phyloP scores from a whole-genome alignment of 2,329 filamentous ascomycete genomes.

The Ciborinia camelliae region DNA sequence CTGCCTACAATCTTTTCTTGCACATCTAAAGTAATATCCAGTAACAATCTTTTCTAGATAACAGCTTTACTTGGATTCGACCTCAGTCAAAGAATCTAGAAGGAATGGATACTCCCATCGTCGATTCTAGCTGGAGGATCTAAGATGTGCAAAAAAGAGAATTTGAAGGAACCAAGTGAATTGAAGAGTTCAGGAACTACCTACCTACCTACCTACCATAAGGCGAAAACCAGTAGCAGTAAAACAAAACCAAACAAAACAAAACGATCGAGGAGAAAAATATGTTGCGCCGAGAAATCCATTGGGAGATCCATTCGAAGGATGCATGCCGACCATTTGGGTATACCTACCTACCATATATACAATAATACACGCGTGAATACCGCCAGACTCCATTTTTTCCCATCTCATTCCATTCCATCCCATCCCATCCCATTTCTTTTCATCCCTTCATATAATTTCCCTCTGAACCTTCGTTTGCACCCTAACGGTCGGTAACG shows the following conservation, averaged over 20 bases:
- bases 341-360: not conserved
- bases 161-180: no score
- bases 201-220: no score
- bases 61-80: no score
- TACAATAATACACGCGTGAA: not conserved
- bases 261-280: not conserved
- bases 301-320: not conserved
- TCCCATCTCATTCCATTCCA: not conserved
- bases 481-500: constrained; percentile 31
- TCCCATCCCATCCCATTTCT: not conserved
- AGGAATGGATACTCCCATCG: no score
- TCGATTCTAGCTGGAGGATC: no score
- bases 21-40: no score
- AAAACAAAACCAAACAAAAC: no score
- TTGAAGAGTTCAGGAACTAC: no score
- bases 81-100: no score
- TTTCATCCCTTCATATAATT: not conserved
- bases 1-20: no score
- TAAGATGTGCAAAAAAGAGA: no score
- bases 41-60: no score
- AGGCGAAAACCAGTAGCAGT: not conserved
- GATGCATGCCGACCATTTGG: not conserved
- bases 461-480: constrained; percentile 20
- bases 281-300: not conserved
- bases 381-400: not conserved